Conservation (phyloP, 2,329 filamentous ascomycete genomes). For the Colletotrichum australisinense region DNA sequence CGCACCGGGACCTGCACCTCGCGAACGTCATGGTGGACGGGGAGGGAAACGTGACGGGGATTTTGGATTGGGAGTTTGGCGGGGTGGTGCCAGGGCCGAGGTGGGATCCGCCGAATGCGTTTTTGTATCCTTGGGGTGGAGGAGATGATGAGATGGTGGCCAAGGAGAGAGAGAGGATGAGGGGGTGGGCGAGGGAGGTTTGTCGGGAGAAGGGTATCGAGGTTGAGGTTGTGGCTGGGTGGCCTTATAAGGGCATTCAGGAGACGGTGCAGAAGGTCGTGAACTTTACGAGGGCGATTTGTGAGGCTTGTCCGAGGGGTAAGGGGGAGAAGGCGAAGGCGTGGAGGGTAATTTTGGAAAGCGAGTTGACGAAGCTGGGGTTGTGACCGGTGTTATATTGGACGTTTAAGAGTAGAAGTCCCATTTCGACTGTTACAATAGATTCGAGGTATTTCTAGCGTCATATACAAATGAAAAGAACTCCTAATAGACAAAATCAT, state of each 20-base stretch:
- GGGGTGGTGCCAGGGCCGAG: conserved; percentile 17
- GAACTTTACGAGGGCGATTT: background rate
- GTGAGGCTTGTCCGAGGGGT: background rate
- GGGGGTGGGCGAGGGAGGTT: background rate
- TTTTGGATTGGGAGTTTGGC: conserved; percentile 55
- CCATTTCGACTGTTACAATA: no score
- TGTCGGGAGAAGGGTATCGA: background rate
- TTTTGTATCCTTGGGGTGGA: conserved; percentile 18
- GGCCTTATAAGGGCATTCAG: background rate
- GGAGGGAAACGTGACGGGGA: conserved; percentile 39
- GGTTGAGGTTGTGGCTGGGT: background rate
- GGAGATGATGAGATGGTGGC: background rate
- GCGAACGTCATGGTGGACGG: background rate
- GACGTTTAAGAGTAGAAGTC: no score
- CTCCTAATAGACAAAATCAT: no score
- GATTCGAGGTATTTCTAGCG: no score
- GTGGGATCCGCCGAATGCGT: conserved; percentile 21
- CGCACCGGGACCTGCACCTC: background rate
- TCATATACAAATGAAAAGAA: no score
- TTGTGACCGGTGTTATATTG: background rate
- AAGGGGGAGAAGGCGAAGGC: background rate
- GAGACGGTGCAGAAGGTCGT: background rate
- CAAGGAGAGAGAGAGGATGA: background rate
- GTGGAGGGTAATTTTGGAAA: conserved; percentile 2
- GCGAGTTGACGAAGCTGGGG: background rate